Percentiles rank a stretch among this genome's conserved stretches.
Evolutionary conservation across 164 flowering plant genomes (phyloP).

Genomic region (Stephania yunnanensis): DNA sequence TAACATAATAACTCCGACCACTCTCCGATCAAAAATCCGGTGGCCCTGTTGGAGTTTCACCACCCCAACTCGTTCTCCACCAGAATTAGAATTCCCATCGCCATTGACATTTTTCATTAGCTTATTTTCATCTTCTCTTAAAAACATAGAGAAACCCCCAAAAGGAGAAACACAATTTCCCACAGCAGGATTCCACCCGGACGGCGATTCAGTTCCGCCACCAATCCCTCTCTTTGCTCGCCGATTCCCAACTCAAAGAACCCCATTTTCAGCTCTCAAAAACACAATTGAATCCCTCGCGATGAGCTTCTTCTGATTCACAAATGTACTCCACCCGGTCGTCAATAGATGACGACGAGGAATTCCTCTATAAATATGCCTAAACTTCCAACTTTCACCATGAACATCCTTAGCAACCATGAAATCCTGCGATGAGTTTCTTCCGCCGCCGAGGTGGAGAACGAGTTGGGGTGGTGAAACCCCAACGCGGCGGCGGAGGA

Average conservation of each 20-base stretch:
- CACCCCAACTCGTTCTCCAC: no score
- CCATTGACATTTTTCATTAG: conserved; percentile 26
- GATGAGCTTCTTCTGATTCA: conserved; percentile 88
- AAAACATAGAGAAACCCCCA: conserved; percentile 50
- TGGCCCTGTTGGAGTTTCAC: no score
- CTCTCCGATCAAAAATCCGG: no score
- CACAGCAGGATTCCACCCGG: conserved; percentile 50
- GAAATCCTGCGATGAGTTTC: no score
- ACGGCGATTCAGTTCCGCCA: conserved; percentile 32
- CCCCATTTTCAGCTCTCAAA: conserved; percentile 66
- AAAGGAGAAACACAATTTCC: conserved; percentile 36
- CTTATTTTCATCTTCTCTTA: conserved; percentile 54
- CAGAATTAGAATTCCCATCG: conserved; percentile 20
- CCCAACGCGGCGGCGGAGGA: no score
- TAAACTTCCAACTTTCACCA: conserved; percentile 82
- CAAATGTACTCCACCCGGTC: conserved; percentile 95
- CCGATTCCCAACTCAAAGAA: conserved; percentile 80
- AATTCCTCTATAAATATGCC: conserved; percentile 93
- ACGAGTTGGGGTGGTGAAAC: no score
- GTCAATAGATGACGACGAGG: conserved; percentile 91
- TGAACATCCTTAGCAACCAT: conserved; percentile 89
- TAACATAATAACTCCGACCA: no score
- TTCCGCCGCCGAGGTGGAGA: no score
- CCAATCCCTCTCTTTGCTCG: conserved; percentile 66
- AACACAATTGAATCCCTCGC: conserved; percentile 96